Percentiles rank a stretch among this genome's conserved stretches.
These are phyloP conservation scores for Phaseolus coccineus DNA, from an alignment of 331 rosid genomes.

Conservation along the genomic window DNA sequence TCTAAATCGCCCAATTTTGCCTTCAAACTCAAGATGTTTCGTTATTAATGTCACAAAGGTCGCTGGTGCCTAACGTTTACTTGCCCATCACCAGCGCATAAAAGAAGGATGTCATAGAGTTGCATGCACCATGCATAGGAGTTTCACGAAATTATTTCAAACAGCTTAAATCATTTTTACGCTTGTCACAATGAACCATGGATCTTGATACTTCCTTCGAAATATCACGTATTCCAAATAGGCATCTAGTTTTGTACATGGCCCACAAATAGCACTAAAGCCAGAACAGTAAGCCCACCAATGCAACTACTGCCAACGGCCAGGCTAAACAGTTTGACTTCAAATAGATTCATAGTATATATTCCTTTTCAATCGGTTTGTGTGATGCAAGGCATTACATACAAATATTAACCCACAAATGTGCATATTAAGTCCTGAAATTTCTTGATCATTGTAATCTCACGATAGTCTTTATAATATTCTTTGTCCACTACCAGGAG, in stretches of 20 bases:
- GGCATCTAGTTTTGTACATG: neutral
- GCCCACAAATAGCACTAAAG: constrained; percentile 1
- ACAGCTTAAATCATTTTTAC: neutral
- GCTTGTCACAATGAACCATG: neutral
- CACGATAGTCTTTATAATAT: neutral
- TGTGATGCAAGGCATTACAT: neutral
- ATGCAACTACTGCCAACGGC: neutral
- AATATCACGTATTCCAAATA: neutral
- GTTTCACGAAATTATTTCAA: neutral
- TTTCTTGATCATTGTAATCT: constrained; percentile 10
- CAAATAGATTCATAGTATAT: neutral
- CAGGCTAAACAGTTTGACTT: constrained; percentile 3
- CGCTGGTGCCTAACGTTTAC: neutral
- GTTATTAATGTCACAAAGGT: neutral
- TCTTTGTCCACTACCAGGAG: constrained; percentile 7
- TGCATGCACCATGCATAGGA: neutral
- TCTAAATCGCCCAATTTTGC: neutral
- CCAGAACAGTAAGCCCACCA: constrained; percentile 21
- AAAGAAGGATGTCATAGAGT: neutral
- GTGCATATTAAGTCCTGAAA: neutral
- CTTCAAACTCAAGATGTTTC: neutral
- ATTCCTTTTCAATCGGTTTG: constrained; percentile 5
- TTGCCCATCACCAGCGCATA: neutral
- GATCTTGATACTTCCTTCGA: constrained; percentile 1
- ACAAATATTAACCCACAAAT: neutral